phyloP scores from a whole-genome alignment of 768 basidiomycete genomes.

The Suillus sp. region DNA sequence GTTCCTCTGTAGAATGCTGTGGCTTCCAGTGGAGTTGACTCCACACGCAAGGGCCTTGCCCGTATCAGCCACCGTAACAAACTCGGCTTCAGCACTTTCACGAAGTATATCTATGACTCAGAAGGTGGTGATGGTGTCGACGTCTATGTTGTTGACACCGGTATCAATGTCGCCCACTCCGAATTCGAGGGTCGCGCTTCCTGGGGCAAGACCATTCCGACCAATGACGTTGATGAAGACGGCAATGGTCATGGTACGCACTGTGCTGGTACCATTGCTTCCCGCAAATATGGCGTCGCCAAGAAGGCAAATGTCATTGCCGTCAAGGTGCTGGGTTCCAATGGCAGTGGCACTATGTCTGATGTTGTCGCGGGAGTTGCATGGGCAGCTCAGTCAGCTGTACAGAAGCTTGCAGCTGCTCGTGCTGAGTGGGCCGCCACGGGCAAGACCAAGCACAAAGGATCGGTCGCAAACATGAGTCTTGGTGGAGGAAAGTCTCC shows the following conservation, averaged over 20 bases:
- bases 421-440: slow-evolving; percentile 66
- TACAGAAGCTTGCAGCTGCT: slow-evolving; percentile 59
- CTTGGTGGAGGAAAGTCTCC: slow-evolving; percentile 93
- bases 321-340: slow-evolving; percentile 92
- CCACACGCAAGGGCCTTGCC: slow-evolving; percentile 75
- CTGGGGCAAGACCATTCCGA: slow-evolving; percentile 94
- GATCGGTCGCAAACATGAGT: slow-evolving; percentile 96
- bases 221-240: slow-evolving; percentile 82
- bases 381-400: slow-evolving; percentile 66
- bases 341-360: slow-evolving; percentile 93
- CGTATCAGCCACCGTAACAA: slow-evolving; percentile 85
- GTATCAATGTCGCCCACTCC: slow-evolving; percentile 82
- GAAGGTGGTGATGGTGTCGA: slow-evolving; percentile 92
- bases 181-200: slow-evolving; percentile 88
- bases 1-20: slow-evolving; percentile 25
- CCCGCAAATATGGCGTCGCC: slow-evolving; percentile 90
- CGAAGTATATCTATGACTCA: slow-evolving; percentile 70
- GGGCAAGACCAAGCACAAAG: slow-evolving; percentile 84
- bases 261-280: slow-evolving; percentile 96
- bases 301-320: slow-evolving; percentile 89
- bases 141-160: slow-evolving; percentile 86
- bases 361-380: slow-evolving; percentile 89
- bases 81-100: slow-evolving; percentile 82
- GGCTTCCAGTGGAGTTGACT: slow-evolving; percentile 18
- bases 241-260: slow-evolving; percentile 96